Base-by-base conservation (phyloP, 331 rosid species). In the Phaseolus coccineus region DNA sequence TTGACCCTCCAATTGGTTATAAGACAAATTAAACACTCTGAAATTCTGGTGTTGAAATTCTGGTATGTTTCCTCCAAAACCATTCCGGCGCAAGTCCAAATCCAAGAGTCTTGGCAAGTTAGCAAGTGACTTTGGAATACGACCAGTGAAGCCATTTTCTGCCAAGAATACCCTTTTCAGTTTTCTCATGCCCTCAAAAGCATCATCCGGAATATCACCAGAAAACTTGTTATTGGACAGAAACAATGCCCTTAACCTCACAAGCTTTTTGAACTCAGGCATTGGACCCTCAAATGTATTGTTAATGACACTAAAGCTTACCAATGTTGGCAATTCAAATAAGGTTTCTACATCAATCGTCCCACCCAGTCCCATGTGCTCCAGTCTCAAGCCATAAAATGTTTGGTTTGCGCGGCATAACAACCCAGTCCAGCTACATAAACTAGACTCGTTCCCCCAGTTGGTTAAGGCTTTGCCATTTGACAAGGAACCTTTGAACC, bases 21-120 rank as follows among this genome's bases (percentile, higher is more conserved):
- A 8, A 0, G 99, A 83, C 1, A 93, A 47, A 46, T 88, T 78
- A 25, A 93, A 53, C 1, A 1, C 2, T 35, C 39, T 72, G 83
- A 90, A 82, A 42, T 27, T 62, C 27, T 72, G 51, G 0, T 27
- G 48, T 1, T 4, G 71, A 84, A 95, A 93, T 10, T 83, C 84
- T 10, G 96, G 97, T 58, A 95, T 83, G 12, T 74, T 81, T 1
- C 98, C 99, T 28, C 42, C 86, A 77, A 93, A 91, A 19, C 37
- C 67, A 74, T 95, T 95, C 0, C 79, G 85, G 2, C 31, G 79
- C 6, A 95, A 80, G 22, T 86, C 88, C 90, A 95, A 82, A 78
- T 90, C 94, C 81, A 48, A 16, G 35, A 93, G 87, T 39, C 15
- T 80, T 56, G 85, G 82, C 90, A 90, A 87, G 3, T 77, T 74